phyloP scores from a whole-genome alignment of 208 protist genomes.

The Leptomonas pyrrhocoris region DNA sequence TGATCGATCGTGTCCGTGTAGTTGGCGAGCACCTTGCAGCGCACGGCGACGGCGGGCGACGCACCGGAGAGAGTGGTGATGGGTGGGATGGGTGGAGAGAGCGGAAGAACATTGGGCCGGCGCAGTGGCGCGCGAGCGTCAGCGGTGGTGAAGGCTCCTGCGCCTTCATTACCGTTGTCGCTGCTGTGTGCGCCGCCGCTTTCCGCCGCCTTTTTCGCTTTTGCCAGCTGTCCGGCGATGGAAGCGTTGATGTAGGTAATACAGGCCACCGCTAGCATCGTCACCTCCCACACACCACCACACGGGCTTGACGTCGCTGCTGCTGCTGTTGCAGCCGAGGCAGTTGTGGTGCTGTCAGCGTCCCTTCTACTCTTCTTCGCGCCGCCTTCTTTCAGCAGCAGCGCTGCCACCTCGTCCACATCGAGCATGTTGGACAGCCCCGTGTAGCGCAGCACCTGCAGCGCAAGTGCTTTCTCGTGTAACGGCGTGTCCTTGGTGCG shows the following conservation, averaged over 20 bases:
- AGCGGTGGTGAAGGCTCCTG: not conserved
- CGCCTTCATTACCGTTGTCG: not conserved
- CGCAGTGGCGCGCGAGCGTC: constrained; percentile 11
- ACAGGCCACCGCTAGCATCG: constrained; percentile 9
- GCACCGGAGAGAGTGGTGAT: not conserved
- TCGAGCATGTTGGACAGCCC: constrained; percentile 20
- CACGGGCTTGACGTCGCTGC: not conserved
- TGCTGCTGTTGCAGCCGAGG: not conserved
- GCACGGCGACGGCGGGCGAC: constrained; percentile 2
- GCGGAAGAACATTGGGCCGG: constrained; percentile 4
- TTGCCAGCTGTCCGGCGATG: constrained; percentile 12
- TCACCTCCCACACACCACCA: constrained; percentile 20
- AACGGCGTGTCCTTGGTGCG: constrained; percentile 18
- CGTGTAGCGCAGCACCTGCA: constrained; percentile 26
- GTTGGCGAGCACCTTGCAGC: constrained; percentile 25
- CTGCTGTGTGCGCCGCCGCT: not conserved
- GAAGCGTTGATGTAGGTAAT: constrained; percentile 24
- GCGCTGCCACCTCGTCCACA: constrained; percentile 14
- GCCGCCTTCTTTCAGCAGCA: constrained; percentile 1
- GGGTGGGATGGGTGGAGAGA: not conserved
- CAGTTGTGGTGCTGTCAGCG: not conserved
- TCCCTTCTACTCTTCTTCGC: not conserved
- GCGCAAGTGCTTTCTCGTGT: constrained; percentile 33
- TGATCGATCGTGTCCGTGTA: constrained; percentile 35
- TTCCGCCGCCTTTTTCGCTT: not conserved